Evolutionary conservation across 2,329 filamentous ascomycete species (phyloP).

Genomic region (Apiospora hydei): DNA sequence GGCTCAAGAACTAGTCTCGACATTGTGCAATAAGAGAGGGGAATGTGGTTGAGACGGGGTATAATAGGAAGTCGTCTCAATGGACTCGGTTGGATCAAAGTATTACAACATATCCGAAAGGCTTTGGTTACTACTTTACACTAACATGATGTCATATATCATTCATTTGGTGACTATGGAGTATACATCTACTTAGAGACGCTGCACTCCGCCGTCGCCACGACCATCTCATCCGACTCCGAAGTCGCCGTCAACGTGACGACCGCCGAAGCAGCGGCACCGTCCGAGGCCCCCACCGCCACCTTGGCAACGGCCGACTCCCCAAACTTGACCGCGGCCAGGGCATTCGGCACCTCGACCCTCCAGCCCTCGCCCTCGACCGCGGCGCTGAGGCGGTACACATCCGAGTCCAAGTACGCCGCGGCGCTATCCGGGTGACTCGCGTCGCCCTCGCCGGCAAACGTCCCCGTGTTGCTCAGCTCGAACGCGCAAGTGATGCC

Average conservation of each 20-base stretch:
- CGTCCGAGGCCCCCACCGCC: conserved; percentile 46
- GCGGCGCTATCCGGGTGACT: conserved; percentile 46
- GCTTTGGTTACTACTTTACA: no score
- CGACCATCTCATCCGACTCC: conserved; percentile 48
- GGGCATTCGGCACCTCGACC: conserved; percentile 49
- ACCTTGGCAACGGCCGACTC: conserved; percentile 48
- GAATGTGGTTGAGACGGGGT: no score
- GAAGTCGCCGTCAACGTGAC: conserved; percentile 54
- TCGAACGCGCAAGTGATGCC: conserved; percentile 55
- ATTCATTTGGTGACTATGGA: neutral
- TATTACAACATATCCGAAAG: no score
- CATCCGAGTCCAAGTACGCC: conserved; percentile 50
- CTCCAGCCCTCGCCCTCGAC: conserved; percentile 55
- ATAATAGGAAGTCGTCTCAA: no score
- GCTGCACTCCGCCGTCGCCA: conserved; percentile 40
- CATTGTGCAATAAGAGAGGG: no score
- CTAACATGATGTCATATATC: no score
- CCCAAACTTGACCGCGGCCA: conserved; percentile 52
- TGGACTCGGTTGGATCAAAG: no score
- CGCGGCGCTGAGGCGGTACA: conserved; percentile 54
- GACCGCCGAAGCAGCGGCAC: conserved; percentile 44
- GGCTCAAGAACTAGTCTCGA: no score
- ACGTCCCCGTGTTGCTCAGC: conserved; percentile 54
- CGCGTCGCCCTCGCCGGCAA: conserved; percentile 37
- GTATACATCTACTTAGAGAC: neutral